phyloP scores from a whole-genome alignment of 805 yeast species.

The Suhomyces sp. region DNA sequence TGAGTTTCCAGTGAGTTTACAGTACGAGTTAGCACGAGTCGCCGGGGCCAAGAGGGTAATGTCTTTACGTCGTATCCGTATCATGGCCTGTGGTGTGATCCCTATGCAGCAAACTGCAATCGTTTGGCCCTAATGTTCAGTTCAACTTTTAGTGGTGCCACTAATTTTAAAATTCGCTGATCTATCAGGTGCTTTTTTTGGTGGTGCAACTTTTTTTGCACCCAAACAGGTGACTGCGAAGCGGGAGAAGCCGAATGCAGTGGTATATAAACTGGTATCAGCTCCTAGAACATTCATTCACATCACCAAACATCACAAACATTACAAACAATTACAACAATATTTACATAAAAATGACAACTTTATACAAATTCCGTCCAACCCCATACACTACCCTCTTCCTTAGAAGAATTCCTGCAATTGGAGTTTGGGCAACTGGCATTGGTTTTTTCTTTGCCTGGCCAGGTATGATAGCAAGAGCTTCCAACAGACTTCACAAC shows the following conservation, averaged over 20 bases:
- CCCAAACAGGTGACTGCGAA: not conserved
- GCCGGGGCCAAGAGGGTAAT: no score
- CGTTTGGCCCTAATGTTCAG: not conserved
- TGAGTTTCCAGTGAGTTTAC: no score
- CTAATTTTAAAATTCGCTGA: not conserved
- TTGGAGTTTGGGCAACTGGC: constrained; percentile 31
- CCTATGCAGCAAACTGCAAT: not conserved
- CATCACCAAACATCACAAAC: not conserved
- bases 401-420: constrained; percentile 28
- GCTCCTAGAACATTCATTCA: not conserved
- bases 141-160: not conserved
- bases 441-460: constrained; percentile 30
- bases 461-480: constrained; percentile 31
- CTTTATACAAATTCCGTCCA: constrained; percentile 3
- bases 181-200: constrained; percentile 1
- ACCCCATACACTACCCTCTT: constrained; percentile 22
- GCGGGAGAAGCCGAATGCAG: not conserved
- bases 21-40: no score
- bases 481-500: constrained; percentile 21
- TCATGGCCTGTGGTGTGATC: not conserved
- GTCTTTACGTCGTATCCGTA: no score
- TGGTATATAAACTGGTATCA: not conserved
- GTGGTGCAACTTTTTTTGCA: constrained; percentile 3
- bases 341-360: not conserved
- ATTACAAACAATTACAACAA: not conserved